Percentiles rank a stretch among this genome's conserved stretches.
phyloP scores from a whole-genome alignment of 306 rosid species.

The cucumber (Cucumis sativus) region DNA sequence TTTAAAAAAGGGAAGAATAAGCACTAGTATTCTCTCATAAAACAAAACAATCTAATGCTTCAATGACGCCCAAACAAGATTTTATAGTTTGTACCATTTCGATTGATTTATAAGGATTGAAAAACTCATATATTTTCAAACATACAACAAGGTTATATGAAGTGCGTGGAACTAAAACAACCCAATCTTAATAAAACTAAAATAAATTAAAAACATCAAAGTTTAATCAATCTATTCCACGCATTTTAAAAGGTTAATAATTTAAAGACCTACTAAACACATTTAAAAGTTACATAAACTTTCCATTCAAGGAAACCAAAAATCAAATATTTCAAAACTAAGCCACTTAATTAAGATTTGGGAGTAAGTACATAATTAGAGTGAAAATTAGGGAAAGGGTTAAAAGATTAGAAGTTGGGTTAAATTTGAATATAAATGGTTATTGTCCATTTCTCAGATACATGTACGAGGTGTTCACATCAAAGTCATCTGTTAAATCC shows the following conservation, averaged over 20 bases:
- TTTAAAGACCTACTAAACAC: background rate
- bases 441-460: background rate
- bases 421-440: background rate
- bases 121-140: background rate
- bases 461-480: constrained; percentile 12
- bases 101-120: background rate
- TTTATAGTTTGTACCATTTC: background rate
- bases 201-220: too few relatives aligned
- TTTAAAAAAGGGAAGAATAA: too few relatives aligned
- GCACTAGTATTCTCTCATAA: background rate
- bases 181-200: background rate
- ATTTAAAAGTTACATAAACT: background rate
- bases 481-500: constrained; percentile 11
- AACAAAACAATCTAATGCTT: too few relatives aligned
- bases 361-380: background rate
- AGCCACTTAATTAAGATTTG: background rate
- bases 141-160: background rate
- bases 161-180: background rate
- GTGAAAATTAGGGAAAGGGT: background rate
- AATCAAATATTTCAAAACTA: background rate
- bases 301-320: too few relatives aligned
- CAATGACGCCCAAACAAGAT: background rate
- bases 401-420: background rate
- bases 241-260: background rate
- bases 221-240: background rate